A percentile compares a stretch with the other conserved stretches of the same genome.
Evolutionary conservation across 352 stramenopile species (phyloP).

Genomic region (Pythium inflatum): DNA sequence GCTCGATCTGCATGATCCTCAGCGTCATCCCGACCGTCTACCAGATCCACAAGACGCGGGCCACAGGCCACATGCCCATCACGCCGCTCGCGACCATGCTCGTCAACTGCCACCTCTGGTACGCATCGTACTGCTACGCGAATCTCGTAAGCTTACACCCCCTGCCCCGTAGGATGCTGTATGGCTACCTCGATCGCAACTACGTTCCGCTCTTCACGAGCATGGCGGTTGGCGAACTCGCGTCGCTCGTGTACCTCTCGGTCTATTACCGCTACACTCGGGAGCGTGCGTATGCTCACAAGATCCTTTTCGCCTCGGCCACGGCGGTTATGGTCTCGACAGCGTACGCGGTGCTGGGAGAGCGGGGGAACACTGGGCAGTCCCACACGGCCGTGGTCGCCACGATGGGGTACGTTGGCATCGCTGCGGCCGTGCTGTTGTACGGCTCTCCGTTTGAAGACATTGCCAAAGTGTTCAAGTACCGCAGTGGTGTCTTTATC

Average conservation of each 20-base stretch:
- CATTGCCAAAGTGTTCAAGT: conserved; percentile 52
- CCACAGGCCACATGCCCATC: conserved; percentile 47
- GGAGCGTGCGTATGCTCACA: not conserved
- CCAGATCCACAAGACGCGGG: conserved; percentile 38
- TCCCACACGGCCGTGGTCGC: conserved; percentile 41
- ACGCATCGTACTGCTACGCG: not conserved
- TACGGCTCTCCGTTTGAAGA: conserved; percentile 66
- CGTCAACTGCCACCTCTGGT: conserved; percentile 48
- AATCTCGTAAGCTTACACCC: too few relatives aligned
- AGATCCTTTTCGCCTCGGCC: not conserved
- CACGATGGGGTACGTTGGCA: conserved; percentile 48
- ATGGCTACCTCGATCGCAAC: conserved; percentile 26
- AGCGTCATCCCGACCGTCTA: conserved; percentile 45
- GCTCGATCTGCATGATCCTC: conserved; percentile 43
- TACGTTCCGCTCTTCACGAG: conserved; percentile 9
- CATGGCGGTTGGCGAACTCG: conserved; percentile 4
- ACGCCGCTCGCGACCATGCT: conserved; percentile 51
- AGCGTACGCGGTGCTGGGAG: conserved; percentile 1
- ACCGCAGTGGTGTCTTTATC: conserved; percentile 54
- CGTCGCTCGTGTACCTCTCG: conserved; percentile 9
- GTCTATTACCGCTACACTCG: conserved; percentile 17
- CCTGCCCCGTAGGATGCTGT: conserved; percentile 27
- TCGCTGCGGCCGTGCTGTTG: conserved; percentile 47
- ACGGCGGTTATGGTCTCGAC: not conserved
- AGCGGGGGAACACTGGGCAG: conserved; percentile 10